Base-by-base conservation (phyloP, 306 rosid genomes). In the Castanea sativa region DNA sequence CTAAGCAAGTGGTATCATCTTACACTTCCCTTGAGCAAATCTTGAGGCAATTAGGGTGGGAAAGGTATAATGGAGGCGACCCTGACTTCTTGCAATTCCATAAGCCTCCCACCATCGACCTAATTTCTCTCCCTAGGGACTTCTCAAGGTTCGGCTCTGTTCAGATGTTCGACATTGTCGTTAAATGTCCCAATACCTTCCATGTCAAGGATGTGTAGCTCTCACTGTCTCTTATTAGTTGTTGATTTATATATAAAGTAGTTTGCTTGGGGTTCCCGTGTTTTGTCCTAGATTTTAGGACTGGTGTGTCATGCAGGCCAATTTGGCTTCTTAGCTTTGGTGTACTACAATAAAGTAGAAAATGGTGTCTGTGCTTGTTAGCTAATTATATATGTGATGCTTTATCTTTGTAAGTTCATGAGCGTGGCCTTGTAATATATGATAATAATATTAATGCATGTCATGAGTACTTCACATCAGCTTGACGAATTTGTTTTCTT, bases 161-260 rank as follows among this genome's bases (percentile, higher is more conserved):
- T 89, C 7, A 96, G n/a, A 96, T 96, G 99, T 96, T 90, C 73
- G 99, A 96, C 68, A 90, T 96, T 3, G 99, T 96, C 83, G 18
- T 96, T 73, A 96, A 96, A 79, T 89, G 78, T 58, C 98, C 98
- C 27, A 90, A 91, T 78, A 73, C 89, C 87, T 96, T 96, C 92
- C 99, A 89, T 27, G 99, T 96, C 49, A 41, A 41, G 45, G 45
- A 41, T 41, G 45, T 0, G 45, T 41, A 41, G 45, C 45, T 41
- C 45, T 41, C 45, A 41, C 45, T 8, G 45, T 8, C 45, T 41
- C 45, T 41, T 8, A 41, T 41, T 15, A 14, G 67, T 33, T 59
- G 51, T 75, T 75, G 71, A 5, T 7, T 6, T 33, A 32, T 33
- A 33, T 33, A 10, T 49, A 41, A 41, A 41, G 25, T 65, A 32